Evolutionary conservation across 352 stramenopile species (phyloP).

Genomic region (Phytophthora citricola): DNA sequence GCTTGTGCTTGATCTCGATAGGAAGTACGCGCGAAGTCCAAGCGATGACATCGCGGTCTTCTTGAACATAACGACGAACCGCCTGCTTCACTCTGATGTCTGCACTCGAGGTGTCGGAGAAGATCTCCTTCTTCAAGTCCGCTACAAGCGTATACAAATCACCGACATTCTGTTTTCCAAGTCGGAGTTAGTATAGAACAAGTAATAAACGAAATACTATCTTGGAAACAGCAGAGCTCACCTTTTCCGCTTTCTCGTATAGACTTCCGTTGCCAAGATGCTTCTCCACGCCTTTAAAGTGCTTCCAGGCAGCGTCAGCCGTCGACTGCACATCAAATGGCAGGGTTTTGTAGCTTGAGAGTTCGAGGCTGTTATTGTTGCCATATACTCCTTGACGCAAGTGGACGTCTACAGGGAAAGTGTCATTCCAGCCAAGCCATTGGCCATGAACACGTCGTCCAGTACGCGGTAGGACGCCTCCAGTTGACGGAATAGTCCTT

Average conservation of each 20-base stretch:
- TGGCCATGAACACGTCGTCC: constrained; percentile 27
- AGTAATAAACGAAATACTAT: not conserved
- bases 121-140: constrained; percentile 51
- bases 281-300: constrained; percentile 35
- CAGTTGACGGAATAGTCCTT: constrained; percentile 23
- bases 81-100: constrained; percentile 57
- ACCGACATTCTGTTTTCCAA: constrained; percentile 17
- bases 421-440: constrained; percentile 23
- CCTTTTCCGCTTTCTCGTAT: constrained; percentile 30
- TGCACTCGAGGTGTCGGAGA: constrained; percentile 39
- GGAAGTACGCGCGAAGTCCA: constrained; percentile 40
- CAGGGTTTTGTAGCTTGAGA: constrained; percentile 32
- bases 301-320: constrained; percentile 18
- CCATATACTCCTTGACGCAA: constrained; percentile 23
- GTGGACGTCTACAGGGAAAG: constrained; percentile 18
- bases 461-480: constrained; percentile 15
- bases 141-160: constrained; percentile 49
- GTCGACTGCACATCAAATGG: constrained; percentile 19
- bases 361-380: constrained; percentile 27
- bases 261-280: constrained; percentile 26
- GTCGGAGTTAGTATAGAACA: not conserved
- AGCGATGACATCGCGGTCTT: constrained; percentile 49
- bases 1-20: constrained; percentile 52
- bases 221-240: not conserved
- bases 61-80: constrained; percentile 49